Percentiles rank a stretch among this genome's conserved stretches.
phyloP scores from a whole-genome alignment of 768 basidiomycete genomes.

The Rhizopogon rudus region DNA sequence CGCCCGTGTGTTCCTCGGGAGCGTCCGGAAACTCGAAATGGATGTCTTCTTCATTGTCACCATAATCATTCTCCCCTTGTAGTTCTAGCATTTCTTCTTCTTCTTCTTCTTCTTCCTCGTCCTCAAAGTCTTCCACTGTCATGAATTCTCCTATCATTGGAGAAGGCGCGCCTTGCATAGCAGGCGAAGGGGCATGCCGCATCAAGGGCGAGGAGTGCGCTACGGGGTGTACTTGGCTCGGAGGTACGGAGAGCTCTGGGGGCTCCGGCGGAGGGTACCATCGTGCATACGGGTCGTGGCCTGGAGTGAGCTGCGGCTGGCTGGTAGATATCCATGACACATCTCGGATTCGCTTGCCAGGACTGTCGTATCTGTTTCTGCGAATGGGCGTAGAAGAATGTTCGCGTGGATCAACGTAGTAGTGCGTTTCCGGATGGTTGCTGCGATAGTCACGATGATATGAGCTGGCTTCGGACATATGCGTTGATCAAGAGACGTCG shows the following conservation, averaged over 20 bases:
- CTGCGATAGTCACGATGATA: not conserved
- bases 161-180: conserved; percentile 17
- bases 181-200: conserved; percentile 24
- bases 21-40: not conserved
- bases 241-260: conserved; percentile 4
- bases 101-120: not conserved
- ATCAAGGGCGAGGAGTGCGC: conserved; percentile 2
- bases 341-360: not conserved
- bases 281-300: not conserved
- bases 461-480: not conserved
- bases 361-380: not conserved
- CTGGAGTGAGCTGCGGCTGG: not conserved
- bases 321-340: not conserved
- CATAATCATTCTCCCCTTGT: conserved; percentile 3
- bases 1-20: not conserved
- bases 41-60: not conserved
- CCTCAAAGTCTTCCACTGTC: conserved; percentile 15
- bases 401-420: not conserved
- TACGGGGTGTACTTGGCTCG: not conserved
- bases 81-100: not conserved
- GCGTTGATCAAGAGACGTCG: not conserved
- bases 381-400: not conserved
- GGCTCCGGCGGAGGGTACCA: conserved; percentile 9
- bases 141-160: conserved; percentile 26
- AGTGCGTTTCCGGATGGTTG: not conserved